A percentile compares a stretch with the other conserved stretches of the same genome.
Conservation (phyloP, 176 grass and related monocot species). For the Areca catechu region DNA sequence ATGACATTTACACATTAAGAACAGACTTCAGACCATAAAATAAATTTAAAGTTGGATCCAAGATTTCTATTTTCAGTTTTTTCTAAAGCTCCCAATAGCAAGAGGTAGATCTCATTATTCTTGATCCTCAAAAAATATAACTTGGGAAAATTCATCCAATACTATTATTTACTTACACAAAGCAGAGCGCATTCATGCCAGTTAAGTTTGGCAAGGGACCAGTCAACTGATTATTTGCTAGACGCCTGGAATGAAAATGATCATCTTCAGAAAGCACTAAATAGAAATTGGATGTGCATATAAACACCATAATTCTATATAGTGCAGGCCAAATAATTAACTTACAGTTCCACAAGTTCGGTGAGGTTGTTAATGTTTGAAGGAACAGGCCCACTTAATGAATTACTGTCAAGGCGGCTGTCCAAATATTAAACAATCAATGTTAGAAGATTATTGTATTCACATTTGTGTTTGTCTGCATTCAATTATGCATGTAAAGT, state of each 20-base stretch:
- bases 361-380: conserved; percentile 65
- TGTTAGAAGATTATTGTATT: not conserved
- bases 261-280: not conserved
- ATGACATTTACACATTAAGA: too few relatives aligned
- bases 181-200: conserved; percentile 60
- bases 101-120: too few relatives aligned
- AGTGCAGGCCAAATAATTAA: not conserved
- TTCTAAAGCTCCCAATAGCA: too few relatives aligned
- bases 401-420: conserved; percentile 72
- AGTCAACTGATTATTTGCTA: conserved; percentile 47
- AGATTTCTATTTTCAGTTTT: too few relatives aligned
- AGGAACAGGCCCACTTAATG: conserved; percentile 46
- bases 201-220: conserved; percentile 60
- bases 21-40: too few relatives aligned
- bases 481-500: not conserved
- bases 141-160: too few relatives aligned
- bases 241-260: conserved; percentile 41
- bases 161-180: conserved; percentile 48
- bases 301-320: too few relatives aligned
- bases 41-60: too few relatives aligned
- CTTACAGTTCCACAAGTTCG: conserved; percentile 66
- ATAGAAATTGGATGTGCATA: too few relatives aligned
- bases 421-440: not conserved
- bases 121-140: too few relatives aligned
- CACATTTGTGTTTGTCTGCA: too few relatives aligned